These are phyloP conservation scores for Trichoderma sp. DNA, from an alignment of 2,329 filamentous ascomycete species.

Conservation along the genomic window DNA sequence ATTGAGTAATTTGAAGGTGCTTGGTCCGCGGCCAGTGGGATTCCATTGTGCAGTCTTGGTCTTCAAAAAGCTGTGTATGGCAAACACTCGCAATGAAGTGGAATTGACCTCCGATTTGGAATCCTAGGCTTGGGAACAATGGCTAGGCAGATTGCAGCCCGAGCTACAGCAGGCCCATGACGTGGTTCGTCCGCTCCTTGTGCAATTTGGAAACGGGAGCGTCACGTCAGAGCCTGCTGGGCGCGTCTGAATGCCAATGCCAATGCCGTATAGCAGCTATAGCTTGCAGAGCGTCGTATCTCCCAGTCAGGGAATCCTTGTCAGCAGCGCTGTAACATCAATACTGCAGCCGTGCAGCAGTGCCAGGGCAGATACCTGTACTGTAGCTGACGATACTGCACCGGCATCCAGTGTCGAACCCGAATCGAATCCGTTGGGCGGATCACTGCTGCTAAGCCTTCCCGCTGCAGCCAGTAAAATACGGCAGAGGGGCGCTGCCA, in stretches of 20 bases:
- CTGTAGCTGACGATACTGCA: background rate
- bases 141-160: background rate
- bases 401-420: background rate
- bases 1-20: background rate
- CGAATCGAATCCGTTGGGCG: background rate
- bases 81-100: background rate
- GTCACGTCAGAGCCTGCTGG: background rate
- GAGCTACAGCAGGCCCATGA: background rate
- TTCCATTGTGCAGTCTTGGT: background rate
- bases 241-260: background rate
- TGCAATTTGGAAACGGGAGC: background rate
- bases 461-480: conserved; percentile 18
- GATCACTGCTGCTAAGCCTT: conserved; percentile 6
- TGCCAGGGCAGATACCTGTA: background rate
- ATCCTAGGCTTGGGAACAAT: background rate
- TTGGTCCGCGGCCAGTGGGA: background rate
- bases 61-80: background rate
- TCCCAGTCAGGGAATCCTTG: background rate
- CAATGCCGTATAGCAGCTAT: background rate
- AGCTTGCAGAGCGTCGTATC: background rate
- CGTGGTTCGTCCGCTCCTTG: background rate
- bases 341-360: background rate
- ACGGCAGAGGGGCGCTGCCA: background rate
- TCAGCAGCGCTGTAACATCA: background rate
- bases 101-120: background rate